Evolutionary conservation across 2,329 filamentous ascomycete genomes (phyloP).

Genomic region (Magnaporthiopsis incrustans): DNA sequence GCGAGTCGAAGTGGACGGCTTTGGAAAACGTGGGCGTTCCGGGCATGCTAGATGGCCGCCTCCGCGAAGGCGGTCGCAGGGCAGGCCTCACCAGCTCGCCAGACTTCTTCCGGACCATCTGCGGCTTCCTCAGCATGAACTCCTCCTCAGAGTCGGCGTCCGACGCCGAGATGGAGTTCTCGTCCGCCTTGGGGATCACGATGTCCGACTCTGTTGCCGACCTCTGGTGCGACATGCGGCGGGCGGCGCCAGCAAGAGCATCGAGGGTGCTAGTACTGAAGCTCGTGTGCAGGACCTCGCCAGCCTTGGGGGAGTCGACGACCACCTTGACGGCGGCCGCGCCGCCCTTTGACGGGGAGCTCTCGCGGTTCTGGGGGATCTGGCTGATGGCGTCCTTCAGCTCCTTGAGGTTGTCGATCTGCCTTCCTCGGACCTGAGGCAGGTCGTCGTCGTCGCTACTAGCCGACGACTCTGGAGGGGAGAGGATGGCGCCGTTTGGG

Average conservation of each 20-base stretch:
- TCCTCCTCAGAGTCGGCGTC: slow-evolving; percentile 59
- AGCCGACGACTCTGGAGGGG: slow-evolving; percentile 79
- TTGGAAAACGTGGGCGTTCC: slow-evolving; percentile 94
- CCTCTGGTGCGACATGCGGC: slow-evolving; percentile 41
- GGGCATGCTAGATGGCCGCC: slow-evolving; percentile 91
- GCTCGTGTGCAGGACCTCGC: slow-evolving; percentile 28
- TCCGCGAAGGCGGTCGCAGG: slow-evolving; percentile 67
- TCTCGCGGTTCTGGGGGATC: slow-evolving; percentile 58
- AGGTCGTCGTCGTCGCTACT: slow-evolving; percentile 77
- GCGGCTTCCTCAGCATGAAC: slow-evolving; percentile 66
- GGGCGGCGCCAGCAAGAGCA: slow-evolving; percentile 29
- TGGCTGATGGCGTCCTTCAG: slow-evolving; percentile 76
- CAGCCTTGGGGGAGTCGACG: background rate
- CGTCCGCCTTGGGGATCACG: slow-evolving; percentile 35
- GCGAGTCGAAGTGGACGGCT: slow-evolving; percentile 96
- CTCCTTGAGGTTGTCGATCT: slow-evolving; percentile 50
- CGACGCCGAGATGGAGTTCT: slow-evolving; percentile 42
- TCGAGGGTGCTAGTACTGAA: slow-evolving; percentile 39
- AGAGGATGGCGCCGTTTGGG: slow-evolving; percentile 78
- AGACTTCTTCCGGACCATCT: slow-evolving; percentile 96
- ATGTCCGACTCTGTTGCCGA: slow-evolving; percentile 49
- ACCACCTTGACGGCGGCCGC: background rate
- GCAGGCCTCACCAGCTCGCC: slow-evolving; percentile 93
- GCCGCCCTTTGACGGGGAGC: slow-evolving; percentile 39
- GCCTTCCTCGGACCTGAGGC: slow-evolving; percentile 36